Evolutionary conservation across 163 green algal genomes (phyloP).

Genomic region (Dunaliella salina): DNA sequence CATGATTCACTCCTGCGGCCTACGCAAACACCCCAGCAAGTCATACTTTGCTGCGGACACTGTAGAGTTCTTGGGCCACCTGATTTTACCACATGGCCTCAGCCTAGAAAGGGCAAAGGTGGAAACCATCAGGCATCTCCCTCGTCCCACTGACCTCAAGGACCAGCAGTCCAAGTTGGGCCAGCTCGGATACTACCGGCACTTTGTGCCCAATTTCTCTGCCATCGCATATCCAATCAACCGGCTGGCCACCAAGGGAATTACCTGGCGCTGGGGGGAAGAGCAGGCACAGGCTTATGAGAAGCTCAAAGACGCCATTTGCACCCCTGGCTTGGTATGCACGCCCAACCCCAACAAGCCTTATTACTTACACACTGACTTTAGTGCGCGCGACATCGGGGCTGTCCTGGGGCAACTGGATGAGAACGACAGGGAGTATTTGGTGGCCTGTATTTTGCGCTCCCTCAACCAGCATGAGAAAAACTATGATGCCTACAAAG

Average conservation of each 20-base stretch:
- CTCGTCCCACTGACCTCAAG: not conserved
- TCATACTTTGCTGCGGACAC: not conserved
- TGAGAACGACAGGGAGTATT: not conserved
- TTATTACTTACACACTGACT: not conserved
- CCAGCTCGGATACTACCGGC: no score
- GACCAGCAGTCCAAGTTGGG: not conserved
- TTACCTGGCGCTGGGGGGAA: not conserved
- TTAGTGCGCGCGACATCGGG: not conserved
- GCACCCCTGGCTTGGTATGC: not conserved
- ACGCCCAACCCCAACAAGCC: not conserved
- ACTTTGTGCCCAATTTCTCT: no score
- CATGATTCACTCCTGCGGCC: not conserved
- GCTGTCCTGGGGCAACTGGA: no score
- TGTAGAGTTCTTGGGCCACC: not conserved
- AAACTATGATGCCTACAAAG: not conserved
- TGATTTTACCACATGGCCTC: not conserved
- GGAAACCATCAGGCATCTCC: not conserved
- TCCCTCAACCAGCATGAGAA: not conserved
- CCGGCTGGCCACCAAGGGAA: no score
- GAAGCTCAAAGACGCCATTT: not conserved
- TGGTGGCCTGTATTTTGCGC: not conserved
- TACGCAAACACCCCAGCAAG: not conserved
- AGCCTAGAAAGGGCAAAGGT: not conserved
- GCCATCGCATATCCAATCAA: no score
- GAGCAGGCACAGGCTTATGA: not conserved